phyloP scores from a whole-genome alignment of 31 red algal genomes.

The Porphyra umbilicalis region DNA sequence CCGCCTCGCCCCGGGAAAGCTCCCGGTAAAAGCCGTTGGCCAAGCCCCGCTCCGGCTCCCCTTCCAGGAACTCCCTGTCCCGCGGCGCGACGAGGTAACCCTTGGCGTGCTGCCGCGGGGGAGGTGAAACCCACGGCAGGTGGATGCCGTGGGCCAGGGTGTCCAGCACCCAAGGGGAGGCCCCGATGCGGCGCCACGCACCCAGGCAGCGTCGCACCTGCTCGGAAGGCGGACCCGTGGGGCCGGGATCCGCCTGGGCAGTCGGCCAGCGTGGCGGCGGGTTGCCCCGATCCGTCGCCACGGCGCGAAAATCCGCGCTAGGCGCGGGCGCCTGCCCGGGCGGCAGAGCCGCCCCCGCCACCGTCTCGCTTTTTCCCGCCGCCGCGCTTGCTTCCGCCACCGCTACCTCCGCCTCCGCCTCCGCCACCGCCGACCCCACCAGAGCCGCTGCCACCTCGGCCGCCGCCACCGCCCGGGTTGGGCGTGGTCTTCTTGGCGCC shows the following conservation, averaged over 20 bases:
- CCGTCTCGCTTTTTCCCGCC: background rate
- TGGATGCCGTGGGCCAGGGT: background rate
- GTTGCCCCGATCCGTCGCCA: too few species aligned
- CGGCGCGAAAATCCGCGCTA: background rate
- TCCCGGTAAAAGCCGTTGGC: background rate
- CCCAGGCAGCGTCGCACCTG: background rate
- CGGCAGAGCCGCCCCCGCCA: too few species aligned
- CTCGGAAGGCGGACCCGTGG: background rate
- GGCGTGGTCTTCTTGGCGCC: background rate
- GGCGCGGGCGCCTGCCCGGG: too few species aligned
- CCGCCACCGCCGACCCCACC: too few species aligned
- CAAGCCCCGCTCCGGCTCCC: background rate
- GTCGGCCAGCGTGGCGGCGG: too few species aligned
- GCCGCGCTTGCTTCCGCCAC: background rate
- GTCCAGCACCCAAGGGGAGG: background rate
- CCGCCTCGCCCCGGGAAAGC: background rate
- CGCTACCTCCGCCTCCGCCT: too few species aligned
- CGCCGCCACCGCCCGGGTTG: background rate
- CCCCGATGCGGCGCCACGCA: background rate
- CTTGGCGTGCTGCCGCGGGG: background rate
- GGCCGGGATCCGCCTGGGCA: background rate
- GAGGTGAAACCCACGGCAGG: background rate
- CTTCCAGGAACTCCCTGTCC: background rate
- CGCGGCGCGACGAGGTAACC: background rate
- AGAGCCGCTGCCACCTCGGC: too few species aligned